Conservation (phyloP, 495 filamentous ascomycete species). For the Stereocaulon alpinum region DNA sequence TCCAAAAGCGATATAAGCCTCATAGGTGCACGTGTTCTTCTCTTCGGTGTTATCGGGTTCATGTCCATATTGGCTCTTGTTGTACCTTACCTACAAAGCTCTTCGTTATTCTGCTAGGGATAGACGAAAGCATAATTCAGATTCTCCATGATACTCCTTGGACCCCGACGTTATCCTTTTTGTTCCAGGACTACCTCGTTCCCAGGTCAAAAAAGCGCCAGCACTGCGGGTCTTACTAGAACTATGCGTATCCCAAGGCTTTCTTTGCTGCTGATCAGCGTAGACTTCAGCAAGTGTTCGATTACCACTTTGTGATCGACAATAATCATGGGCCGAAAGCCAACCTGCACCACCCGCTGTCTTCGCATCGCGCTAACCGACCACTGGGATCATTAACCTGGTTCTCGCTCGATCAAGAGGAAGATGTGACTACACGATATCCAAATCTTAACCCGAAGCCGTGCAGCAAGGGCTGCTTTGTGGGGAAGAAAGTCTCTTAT, state of each 20-base stretch:
- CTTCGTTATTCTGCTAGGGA: constrained; percentile 3
- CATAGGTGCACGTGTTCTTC: constrained; percentile 4
- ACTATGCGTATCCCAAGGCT: no score
- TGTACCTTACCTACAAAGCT: constrained; percentile 11
- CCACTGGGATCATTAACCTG: background rate
- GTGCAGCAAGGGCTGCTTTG: background rate
- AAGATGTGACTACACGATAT: background rate
- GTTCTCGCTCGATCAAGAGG: background rate
- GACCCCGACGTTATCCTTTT: background rate
- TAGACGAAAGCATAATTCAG: constrained; percentile 12
- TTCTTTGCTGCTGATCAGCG: no score
- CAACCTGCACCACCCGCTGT: background rate
- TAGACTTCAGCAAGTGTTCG: background rate
- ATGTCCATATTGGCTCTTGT: constrained; percentile 14
- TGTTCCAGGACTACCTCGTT: background rate
- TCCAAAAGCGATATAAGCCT: constrained; percentile 9
- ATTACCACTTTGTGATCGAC: no score
- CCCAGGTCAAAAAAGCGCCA: background rate
- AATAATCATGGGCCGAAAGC: no score
- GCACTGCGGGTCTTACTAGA: background rate
- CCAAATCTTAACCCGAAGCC: background rate
- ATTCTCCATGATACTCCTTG: background rate
- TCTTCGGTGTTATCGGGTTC: constrained; percentile 8
- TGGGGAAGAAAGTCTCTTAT: background rate
- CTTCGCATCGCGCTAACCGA: background rate